phyloP scores from a whole-genome alignment of 495 filamentous ascomycete genomes.

The Neurospora terricola region DNA sequence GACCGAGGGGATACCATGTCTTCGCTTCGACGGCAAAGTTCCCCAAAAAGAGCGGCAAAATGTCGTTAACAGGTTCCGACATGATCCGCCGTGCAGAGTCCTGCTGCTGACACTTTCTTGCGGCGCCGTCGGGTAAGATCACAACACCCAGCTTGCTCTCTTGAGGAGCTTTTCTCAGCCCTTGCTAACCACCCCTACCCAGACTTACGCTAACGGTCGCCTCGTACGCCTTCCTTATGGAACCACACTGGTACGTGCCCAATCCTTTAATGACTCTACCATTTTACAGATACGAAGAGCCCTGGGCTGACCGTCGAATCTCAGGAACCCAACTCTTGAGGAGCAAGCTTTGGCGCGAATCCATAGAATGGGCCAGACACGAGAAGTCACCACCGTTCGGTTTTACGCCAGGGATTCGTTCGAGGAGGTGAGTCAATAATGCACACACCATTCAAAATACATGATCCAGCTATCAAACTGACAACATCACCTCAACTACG shows the following conservation, averaged over 20 bases:
- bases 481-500: not conserved
- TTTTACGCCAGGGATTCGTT: conserved; percentile 26
- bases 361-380: conserved; percentile 28
- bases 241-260: conserved; percentile 28
- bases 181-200: not conserved
- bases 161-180: no score
- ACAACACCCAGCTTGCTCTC: not conserved
- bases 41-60: conserved; percentile 23
- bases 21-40: conserved; percentile 37
- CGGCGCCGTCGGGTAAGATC: conserved; percentile 30
- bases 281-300: no score
- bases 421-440: conserved; percentile 18
- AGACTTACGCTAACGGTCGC: conserved; percentile 29
- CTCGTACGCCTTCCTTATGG: conserved; percentile 32
- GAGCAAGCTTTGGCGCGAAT: conserved; percentile 33
- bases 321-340: conserved; percentile 34
- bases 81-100: conserved; percentile 19
- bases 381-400: conserved; percentile 29
- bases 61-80: conserved; percentile 23
- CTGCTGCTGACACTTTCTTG: conserved; percentile 32
- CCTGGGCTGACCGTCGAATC: no score
- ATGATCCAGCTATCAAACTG: not conserved
- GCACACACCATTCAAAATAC: not conserved
- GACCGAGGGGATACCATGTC: conserved; percentile 15
- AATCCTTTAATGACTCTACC: no score